These are phyloP conservation scores for Corrigiola litoralis DNA, from an alignment of 179 eudicot genomes.

Conservation along the genomic window DNA sequence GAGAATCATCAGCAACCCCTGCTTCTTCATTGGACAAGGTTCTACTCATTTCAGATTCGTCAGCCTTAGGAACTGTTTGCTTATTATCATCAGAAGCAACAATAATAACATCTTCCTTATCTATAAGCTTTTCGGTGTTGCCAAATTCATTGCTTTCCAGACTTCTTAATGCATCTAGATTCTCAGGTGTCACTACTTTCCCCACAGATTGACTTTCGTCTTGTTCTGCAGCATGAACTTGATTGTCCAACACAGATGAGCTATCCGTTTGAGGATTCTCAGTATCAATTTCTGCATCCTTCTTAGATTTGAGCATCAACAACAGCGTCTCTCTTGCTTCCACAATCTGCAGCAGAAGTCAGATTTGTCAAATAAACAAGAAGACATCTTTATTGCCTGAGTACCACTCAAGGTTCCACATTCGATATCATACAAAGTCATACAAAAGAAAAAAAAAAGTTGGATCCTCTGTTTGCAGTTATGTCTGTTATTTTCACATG, in stretches of 20 bases:
- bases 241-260: constrained; percentile 12
- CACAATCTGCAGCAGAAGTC: constrained; percentile 37
- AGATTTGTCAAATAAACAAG: neutral
- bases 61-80: constrained; percentile 5
- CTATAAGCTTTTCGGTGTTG: neutral
- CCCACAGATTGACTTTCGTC: constrained; percentile 6
- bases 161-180: constrained; percentile 12
- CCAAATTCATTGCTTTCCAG: constrained; percentile 11
- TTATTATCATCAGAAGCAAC: neutral
- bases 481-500: too few relatives aligned
- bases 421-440: neutral
- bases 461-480: too few relatives aligned
- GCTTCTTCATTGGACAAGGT: neutral
- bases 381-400: neutral
- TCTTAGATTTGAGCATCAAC: constrained; percentile 39
- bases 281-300: constrained; percentile 21
- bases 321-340: constrained; percentile 48
- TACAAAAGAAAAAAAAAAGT: neutral
- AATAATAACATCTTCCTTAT: neutral
- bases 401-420: neutral
- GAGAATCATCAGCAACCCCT: too few relatives aligned
- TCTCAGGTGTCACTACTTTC: constrained; percentile 11
- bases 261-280: constrained; percentile 17
- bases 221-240: constrained; percentile 7
- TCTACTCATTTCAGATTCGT: neutral